Percentiles rank a stretch among this genome's conserved stretches.
These are phyloP conservation scores for Cryptococcus sp. DNA, from an alignment of 1,284 basidiomycete species.

Conservation along the genomic window DNA sequence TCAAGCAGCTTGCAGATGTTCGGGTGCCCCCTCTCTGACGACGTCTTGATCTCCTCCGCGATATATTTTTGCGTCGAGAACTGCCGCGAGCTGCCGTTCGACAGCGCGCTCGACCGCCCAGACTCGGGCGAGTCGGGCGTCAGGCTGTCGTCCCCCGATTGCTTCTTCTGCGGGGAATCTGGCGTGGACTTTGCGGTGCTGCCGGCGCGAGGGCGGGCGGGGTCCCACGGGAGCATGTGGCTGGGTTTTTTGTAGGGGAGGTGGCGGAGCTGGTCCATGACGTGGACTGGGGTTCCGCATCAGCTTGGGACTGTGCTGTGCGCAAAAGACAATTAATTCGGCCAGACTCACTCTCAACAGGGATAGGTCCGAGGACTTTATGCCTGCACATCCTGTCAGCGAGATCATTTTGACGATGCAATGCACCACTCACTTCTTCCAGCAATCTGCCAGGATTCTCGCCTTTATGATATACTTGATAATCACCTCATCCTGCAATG, in stretches of 20 bases:
- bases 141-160: not conserved
- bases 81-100: conserved; percentile 13
- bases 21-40: conserved; percentile 45
- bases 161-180: not conserved
- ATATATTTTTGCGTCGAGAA: conserved; percentile 37
- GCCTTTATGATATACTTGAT: conserved; percentile 99
- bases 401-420: not conserved
- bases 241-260: conserved; percentile 70
- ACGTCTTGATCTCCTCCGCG: conserved; percentile 36
- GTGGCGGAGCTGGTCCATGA: conserved; percentile 79
- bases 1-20: conserved; percentile 82
- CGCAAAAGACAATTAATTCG: not conserved
- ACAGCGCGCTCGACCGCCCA: conserved; percentile 13
- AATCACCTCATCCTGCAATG: conserved; percentile 59
- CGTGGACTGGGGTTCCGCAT: conserved; percentile 60
- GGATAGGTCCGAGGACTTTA: conserved; percentile 89
- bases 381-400: conserved; percentile 54
- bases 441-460: conserved; percentile 95
- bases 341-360: conserved; percentile 77
- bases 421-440: conserved; percentile 65
- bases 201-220: conserved; percentile 41
- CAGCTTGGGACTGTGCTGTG: too few relatives aligned
- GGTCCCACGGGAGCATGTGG: conserved; percentile 69
- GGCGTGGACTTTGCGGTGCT: not conserved
- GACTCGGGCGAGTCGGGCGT: conserved; percentile 22